A percentile compares a stretch with the other conserved stretches of the same genome.
Conservation (phyloP, 176 grass and related monocot genomes). For the Bolboschoenus planiculmis region DNA sequence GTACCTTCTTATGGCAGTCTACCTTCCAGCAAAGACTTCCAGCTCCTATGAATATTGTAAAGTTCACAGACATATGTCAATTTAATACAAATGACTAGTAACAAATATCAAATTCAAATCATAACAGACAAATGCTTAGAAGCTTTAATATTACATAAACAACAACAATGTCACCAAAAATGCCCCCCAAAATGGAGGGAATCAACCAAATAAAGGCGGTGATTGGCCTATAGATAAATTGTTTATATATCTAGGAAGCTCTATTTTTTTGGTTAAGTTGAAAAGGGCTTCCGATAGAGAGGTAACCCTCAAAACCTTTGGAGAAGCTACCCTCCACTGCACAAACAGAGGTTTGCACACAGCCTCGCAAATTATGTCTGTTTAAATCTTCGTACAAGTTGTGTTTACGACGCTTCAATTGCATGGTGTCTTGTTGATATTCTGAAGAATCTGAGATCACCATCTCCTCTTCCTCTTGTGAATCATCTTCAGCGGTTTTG, state of each 20-base stretch:
- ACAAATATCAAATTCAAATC: not conserved
- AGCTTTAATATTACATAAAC: slow-evolving; percentile 16
- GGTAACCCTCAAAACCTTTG: slow-evolving; percentile 69
- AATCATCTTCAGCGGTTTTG: slow-evolving; percentile 47
- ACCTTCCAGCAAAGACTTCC: not conserved
- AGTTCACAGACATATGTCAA: not conserved
- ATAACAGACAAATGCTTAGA: not conserved
- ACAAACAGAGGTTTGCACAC: slow-evolving; percentile 52
- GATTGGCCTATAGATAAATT: not conserved
- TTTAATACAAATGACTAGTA: not conserved
- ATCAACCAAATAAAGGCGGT: not conserved
- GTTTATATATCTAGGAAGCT: slow-evolving; percentile 12
- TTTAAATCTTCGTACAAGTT: slow-evolving; percentile 34
- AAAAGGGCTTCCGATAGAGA: slow-evolving; percentile 59
- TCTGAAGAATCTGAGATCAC: slow-evolving; percentile 43
- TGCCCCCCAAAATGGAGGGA: not conserved
- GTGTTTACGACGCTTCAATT: slow-evolving; percentile 54
- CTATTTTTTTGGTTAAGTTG: slow-evolving; percentile 33
- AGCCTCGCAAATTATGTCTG: slow-evolving; percentile 47
- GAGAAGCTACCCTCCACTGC: slow-evolving; percentile 51
- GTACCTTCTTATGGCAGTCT: not conserved
- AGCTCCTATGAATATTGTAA: not conserved
- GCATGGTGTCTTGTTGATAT: slow-evolving; percentile 30
- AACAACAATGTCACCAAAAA: slow-evolving; percentile 14
- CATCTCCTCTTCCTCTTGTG: slow-evolving; percentile 34